Evolutionary conservation across 768 basidiomycete species (phyloP).

Genomic region (Crepidotus variabilis): DNA sequence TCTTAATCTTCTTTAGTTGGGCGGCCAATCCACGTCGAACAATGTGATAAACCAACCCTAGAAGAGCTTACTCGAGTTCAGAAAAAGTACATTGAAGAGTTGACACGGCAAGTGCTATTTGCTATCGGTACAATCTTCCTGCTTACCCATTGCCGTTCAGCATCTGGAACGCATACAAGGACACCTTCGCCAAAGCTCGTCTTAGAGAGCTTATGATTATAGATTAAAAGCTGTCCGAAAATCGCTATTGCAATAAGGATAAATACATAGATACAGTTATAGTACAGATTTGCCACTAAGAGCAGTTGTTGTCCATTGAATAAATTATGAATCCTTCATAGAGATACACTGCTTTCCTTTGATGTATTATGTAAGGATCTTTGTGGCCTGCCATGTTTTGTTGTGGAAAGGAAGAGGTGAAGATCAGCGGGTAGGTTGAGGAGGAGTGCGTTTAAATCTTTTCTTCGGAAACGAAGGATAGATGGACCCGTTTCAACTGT

Average conservation of each 20-base stretch:
- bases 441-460: not conserved
- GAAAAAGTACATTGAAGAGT: slow-evolving; percentile 84
- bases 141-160: slow-evolving; percentile 33
- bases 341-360: no score
- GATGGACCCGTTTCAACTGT: slow-evolving; percentile 17
- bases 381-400: no score
- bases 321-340: no score
- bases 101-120: slow-evolving; percentile 63
- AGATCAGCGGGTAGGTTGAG: not conserved
- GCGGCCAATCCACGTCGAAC: slow-evolving; percentile 75
- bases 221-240: slow-evolving; percentile 36
- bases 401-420: not conserved
- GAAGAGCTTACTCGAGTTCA: slow-evolving; percentile 82
- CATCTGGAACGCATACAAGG: slow-evolving; percentile 96
- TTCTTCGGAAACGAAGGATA: slow-evolving; percentile 12
- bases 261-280: no score
- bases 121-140: not conserved
- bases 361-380: no score
- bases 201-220: slow-evolving; percentile 76
- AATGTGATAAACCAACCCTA: slow-evolving; percentile 76
- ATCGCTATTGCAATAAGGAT: not conserved
- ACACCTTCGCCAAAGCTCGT: slow-evolving; percentile 84
- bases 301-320: no score
- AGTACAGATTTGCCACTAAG: no score
- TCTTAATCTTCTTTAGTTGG: slow-evolving; percentile 57